Evolutionary conservation across 2,329 filamentous ascomycete species (phyloP), one percentile per base, ranked within the genome.

Genomic region (Verticillium nubilum): DNA sequence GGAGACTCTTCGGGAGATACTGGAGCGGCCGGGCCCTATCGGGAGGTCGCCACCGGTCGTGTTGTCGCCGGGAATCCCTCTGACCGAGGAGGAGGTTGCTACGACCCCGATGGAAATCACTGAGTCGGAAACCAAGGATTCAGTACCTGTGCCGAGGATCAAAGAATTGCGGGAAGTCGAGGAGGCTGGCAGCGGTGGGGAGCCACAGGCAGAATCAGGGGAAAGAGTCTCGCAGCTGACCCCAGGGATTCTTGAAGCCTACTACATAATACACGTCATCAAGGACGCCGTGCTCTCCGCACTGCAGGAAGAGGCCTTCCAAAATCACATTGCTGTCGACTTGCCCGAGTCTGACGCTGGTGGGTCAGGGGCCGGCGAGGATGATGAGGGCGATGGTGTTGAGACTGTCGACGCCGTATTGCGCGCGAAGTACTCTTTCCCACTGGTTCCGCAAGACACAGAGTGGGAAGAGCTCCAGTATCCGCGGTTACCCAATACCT

Each of bases 391-490:
- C 5, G 62, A 64, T 26, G 59, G 63, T 4, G 58, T 61, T 27
- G 61, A 64, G 57, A 60, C 57, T 6, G 62, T 61, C n/a, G 59
- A 63, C 54, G 58, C 52, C 19, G 59, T 60, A 9, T 35, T 63
- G 31, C 57, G 61, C 7, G 26, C 52, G 25, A 59, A 59, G 1
- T 64, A 57, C 52, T 58, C 61, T 1, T 52, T 62, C 5, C 59
- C 60, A 15, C 61, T 53, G 10, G 54, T 50, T 19, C 42, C 42
- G 10, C 42, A 50, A 19, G 42, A 50, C 42, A 58, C 63, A 0
- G 62, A 63, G 59, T 63, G 61, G 62, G 54, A 52, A 25, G 59
- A 61, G 53, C 59, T 57, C 2, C 61, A 64, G 56, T 64, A 60
- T 52, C 54, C 61, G 23, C 50, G 58, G 10, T 25, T 64, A 4